Conservation (phyloP, 768 basidiomycete species). For the Boletus rufocinnamomeus region DNA sequence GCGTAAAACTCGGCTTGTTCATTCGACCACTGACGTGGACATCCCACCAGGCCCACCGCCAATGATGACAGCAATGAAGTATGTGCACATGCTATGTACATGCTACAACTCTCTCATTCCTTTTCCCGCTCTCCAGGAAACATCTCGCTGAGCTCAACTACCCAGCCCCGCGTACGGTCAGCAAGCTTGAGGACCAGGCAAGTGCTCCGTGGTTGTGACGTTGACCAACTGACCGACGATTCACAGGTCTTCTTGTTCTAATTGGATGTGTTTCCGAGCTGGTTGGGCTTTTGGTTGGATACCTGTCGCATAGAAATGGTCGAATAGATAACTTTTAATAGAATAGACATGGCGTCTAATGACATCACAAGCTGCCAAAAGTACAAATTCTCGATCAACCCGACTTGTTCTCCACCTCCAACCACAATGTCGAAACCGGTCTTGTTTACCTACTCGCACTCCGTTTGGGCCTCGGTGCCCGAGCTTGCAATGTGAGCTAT, state of each 20-base stretch:
- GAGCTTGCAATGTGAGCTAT: conserved; percentile 44
- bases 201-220: not conserved
- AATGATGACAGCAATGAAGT: conserved; percentile 82
- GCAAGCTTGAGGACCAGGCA: conserved; percentile 91
- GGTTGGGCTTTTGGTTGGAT: not conserved
- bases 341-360: conserved; percentile 10
- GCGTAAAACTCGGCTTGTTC: conserved; percentile 37
- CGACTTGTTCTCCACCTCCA: not conserved
- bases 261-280: not conserved
- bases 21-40: not conserved
- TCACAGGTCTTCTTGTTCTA: conserved; percentile 45
- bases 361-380: not conserved
- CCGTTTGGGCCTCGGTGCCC: conserved; percentile 44
- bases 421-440: conserved; percentile 23
- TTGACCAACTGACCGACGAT: conserved; percentile 17
- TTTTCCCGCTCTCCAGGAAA: conserved; percentile 52
- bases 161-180: conserved; percentile 83
- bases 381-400: not conserved
- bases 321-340: conserved; percentile 11
- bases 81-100: conserved; percentile 28
- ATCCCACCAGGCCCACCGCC: conserved; percentile 60
- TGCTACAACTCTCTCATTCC: conserved; percentile 1
- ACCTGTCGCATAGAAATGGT: conserved; percentile 1
- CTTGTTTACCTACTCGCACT: conserved; percentile 39
- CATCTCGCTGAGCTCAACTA: conserved; percentile 87